Evolutionary conservation across 2,329 filamentous ascomycete species (phyloP).

Genomic region (Immersiporthe knoxdaviesiana): DNA sequence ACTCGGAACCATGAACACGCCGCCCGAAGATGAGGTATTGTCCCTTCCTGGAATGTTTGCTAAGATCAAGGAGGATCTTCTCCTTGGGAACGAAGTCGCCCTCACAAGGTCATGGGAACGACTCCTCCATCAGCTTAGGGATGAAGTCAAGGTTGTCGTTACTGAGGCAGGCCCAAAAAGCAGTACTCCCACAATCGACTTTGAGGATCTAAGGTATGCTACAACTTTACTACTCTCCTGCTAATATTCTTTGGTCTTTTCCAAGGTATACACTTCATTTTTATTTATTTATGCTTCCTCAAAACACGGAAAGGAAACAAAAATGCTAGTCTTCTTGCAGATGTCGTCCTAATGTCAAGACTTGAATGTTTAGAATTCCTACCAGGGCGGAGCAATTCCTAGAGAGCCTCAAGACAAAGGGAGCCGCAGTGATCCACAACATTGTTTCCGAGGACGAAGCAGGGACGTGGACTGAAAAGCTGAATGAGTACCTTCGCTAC

Average conservation of each 20-base stretch:
- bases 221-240: neutral
- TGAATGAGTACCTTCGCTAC: conserved; percentile 55
- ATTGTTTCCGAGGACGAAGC: conserved; percentile 38
- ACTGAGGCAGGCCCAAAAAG: conserved; percentile 37
- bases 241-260: too few species aligned
- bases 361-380: neutral
- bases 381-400: conserved; percentile 33
- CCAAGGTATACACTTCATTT: neutral
- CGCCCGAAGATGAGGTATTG: conserved; percentile 26
- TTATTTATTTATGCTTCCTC: neutral
- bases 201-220: conserved; percentile 40
- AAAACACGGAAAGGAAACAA: too few species aligned
- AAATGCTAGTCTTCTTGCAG: neutral
- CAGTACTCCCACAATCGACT: conserved; percentile 49
- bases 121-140: conserved; percentile 41
- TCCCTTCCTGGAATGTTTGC: conserved; percentile 47
- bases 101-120: conserved; percentile 46
- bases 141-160: conserved; percentile 43
- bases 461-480: conserved; percentile 53
- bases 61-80: conserved; percentile 44
- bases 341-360: neutral
- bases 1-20: conserved; percentile 22
- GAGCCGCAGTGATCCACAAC: conserved; percentile 39
- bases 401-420: conserved; percentile 36
- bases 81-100: conserved; percentile 43